A percentile compares a stretch with the other conserved stretches of the same genome.
Conservation (phyloP, 345 rosid species). For the Anastatica hierochuntica region DNA sequence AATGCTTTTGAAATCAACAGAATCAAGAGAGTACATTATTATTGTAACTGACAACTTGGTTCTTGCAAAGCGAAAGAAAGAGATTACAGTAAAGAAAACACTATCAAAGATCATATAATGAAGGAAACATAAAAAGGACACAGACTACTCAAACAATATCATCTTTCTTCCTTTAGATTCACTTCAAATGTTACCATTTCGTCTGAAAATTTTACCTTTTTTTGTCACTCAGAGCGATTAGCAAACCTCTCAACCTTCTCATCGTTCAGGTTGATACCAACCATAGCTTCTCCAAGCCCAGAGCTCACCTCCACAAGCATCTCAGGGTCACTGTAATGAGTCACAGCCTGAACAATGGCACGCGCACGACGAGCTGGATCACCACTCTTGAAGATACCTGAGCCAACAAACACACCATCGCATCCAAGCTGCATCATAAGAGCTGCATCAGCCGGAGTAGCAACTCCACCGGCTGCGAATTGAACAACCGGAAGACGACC, state of each 20-base stretch:
- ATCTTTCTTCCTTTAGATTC: not conserved
- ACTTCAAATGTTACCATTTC: conserved; percentile 3
- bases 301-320: conserved; percentile 66
- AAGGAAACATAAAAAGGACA: conserved; percentile 7
- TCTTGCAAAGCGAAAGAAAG: conserved; percentile 15
- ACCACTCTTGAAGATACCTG: conserved; percentile 69
- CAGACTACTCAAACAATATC: conserved; percentile 17
- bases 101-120: conserved; percentile 10
- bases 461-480: conserved; percentile 72
- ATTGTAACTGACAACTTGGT: conserved; percentile 25
- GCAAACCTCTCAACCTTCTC: conserved; percentile 70
- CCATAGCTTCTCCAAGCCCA: conserved; percentile 74
- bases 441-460: conserved; percentile 75
- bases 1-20: conserved; percentile 8
- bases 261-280: conserved; percentile 57
- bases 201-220: conserved; percentile 1
- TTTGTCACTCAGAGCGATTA: conserved; percentile 37
- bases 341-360: conserved; percentile 70
- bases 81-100: conserved; percentile 14
- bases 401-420: conserved; percentile 66
- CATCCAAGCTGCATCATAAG: conserved; percentile 82
- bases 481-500: conserved; percentile 71
- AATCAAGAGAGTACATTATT: conserved; percentile 11
- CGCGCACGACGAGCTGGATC: conserved; percentile 60
- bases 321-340: conserved; percentile 63